Evolutionary conservation across 495 filamentous ascomycete genomes (phyloP).

Genomic region (Neurospora sp.): DNA sequence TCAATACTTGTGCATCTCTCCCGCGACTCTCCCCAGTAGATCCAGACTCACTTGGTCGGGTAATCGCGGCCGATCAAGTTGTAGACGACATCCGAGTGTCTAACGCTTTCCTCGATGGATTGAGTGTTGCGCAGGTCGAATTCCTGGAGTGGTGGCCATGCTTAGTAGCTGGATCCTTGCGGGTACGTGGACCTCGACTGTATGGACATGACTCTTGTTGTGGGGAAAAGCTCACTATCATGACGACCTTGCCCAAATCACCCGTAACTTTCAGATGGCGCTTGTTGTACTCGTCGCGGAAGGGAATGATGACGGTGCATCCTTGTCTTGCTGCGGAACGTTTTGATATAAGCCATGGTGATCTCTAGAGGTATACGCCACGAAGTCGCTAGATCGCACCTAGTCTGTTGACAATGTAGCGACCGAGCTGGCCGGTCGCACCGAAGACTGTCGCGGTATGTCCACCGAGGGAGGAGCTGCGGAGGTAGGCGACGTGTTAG

Average conservation of each 20-base stretch:
- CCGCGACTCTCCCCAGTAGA: neutral
- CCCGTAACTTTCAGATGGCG: slow-evolving; percentile 90
- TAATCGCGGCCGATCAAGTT: slow-evolving; percentile 91
- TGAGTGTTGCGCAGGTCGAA: slow-evolving; percentile 91
- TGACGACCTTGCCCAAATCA: slow-evolving; percentile 81
- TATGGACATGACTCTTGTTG: neutral
- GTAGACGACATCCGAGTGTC: slow-evolving; percentile 95
- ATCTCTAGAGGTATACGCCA: slow-evolving; percentile 1
- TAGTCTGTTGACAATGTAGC: slow-evolving; percentile 94
- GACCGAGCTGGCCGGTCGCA: slow-evolving; percentile 89
- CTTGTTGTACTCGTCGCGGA: slow-evolving; percentile 95
- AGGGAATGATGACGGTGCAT: slow-evolving; percentile 89
- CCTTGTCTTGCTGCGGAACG: slow-evolving; percentile 62
- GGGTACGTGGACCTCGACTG: neutral
- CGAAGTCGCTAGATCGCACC: slow-evolving; percentile 42
- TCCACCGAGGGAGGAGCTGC: slow-evolving; percentile 44
- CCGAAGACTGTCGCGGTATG: slow-evolving; percentile 97
- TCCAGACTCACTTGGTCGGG: slow-evolving; percentile 72
- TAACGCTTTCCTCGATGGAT: slow-evolving; percentile 91
- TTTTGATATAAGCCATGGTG: slow-evolving; percentile 27
- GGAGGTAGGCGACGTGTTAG: neutral
- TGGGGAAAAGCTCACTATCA: slow-evolving; percentile 48
- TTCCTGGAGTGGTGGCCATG: slow-evolving; percentile 46
- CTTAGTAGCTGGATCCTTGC: slow-evolving; percentile 12
- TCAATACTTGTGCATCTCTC: neutral